Percentiles rank a stretch among this genome's conserved stretches.
These are phyloP conservation scores for Fraxinus cuspidata DNA, from an alignment of 257 asterid species.

Conservation along the genomic window DNA sequence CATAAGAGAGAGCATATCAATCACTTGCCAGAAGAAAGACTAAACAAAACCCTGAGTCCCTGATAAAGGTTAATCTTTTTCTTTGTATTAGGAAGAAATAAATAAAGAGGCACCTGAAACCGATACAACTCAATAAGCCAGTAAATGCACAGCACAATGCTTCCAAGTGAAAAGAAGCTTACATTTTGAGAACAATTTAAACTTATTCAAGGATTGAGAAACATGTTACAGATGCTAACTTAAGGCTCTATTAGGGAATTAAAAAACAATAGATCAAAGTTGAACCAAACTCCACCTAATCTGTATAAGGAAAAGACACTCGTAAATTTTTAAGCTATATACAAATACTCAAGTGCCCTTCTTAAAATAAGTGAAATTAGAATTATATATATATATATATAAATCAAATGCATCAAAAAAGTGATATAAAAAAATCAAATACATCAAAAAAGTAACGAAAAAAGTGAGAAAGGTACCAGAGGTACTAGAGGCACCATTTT, in stretches of 20 bases:
- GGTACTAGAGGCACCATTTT: neutral
- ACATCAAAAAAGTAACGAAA: conserved; percentile 8
- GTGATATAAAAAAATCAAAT: neutral
- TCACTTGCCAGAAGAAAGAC: conserved; percentile 16
- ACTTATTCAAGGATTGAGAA: conserved; percentile 4
- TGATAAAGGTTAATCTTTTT: neutral
- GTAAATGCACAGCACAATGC: conserved; percentile 12
- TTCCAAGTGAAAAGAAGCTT: neutral
- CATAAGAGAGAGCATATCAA: conserved; percentile 6
- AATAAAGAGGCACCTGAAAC: conserved; percentile 1
- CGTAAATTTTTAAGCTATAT: conserved; percentile 1
- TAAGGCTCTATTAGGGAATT: neutral
- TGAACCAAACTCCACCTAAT: neutral
- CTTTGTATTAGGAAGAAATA: neutral
- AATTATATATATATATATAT: neutral
- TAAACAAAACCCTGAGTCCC: conserved; percentile 16
- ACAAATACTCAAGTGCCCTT: neutral
- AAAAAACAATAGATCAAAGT: neutral
- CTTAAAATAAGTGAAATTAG: conserved; percentile 3
- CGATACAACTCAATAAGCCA: neutral
- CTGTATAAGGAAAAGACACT: neutral
- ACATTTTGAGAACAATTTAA: conserved; percentile 12
- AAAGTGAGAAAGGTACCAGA: neutral
- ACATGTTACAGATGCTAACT: neutral
- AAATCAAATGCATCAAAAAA: conserved; percentile 3